Conservation (phyloP, 768 basidiomycete species). For the Pisolithus albus region DNA sequence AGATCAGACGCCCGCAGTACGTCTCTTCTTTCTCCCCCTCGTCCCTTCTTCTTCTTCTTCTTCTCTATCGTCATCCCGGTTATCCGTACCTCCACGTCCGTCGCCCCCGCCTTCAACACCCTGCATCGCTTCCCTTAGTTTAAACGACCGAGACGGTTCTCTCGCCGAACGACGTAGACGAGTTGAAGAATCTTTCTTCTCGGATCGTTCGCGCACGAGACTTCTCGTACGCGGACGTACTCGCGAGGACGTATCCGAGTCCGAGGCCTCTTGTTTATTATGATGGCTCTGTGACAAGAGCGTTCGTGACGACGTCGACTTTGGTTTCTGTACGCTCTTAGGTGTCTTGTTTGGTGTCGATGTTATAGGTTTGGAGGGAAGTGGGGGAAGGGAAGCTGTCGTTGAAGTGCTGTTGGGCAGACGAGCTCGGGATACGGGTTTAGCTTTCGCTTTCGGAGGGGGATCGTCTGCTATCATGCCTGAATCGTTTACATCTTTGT, state of each 20-base stretch:
- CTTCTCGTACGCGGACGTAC: slow-evolving; percentile 19
- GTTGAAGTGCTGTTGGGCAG: slow-evolving; percentile 7
- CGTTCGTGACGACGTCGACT: slow-evolving; percentile 12
- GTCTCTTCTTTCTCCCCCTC: slow-evolving; percentile 25
- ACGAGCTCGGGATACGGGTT: slow-evolving; percentile 7
- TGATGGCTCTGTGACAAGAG: slow-evolving; percentile 19
- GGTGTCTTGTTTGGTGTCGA: too few relatives aligned
- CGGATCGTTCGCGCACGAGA: slow-evolving; percentile 17
- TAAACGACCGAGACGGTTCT: neutral
- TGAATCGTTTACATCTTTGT: neutral
- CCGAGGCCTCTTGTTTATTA: slow-evolving; percentile 8
- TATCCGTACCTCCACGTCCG: slow-evolving; percentile 1
- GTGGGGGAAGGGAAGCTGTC: neutral
- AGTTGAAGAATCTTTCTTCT: neutral
- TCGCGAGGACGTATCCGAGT: slow-evolving; percentile 18
- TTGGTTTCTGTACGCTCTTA: slow-evolving; percentile 2
- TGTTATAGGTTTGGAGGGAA: too few relatives aligned
- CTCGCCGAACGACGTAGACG: slow-evolving; percentile 1
- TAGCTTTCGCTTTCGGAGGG: slow-evolving; percentile 6
- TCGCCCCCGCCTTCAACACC: neutral
- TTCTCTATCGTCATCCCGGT: slow-evolving; percentile 2
- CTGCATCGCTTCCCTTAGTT: neutral
- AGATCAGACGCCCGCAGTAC: slow-evolving; percentile 13
- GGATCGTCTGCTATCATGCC: slow-evolving; percentile 10
- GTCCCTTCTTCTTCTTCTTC: slow-evolving; percentile 7